Percentiles rank a stretch among this genome's conserved stretches.
Conservation (phyloP, 2,329 filamentous ascomycete species). For the Aspergillus neotritici region DNA sequence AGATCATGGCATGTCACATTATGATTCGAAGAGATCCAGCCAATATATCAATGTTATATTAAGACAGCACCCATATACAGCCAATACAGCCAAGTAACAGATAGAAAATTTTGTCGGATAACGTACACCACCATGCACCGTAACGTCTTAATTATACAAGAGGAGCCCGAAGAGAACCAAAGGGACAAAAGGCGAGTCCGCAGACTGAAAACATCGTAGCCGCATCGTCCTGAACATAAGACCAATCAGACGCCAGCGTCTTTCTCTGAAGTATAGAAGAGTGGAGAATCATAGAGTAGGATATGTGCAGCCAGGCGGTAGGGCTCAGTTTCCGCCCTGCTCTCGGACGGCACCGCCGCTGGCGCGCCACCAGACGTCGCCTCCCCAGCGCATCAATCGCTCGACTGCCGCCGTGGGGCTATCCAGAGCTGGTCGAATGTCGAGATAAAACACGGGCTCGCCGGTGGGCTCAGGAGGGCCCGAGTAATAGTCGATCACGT, state of each 20-base stretch:
- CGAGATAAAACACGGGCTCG: constrained; percentile 91
- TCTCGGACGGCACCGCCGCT: constrained; percentile 60
- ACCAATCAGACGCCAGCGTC: constrained; percentile 23
- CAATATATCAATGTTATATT: too few relatives aligned
- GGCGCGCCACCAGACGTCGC: constrained; percentile 89
- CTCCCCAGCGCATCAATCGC: constrained; percentile 79
- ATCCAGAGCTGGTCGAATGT: constrained; percentile 83
- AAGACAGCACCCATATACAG: not conserved
- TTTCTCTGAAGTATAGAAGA: constrained; percentile 18
- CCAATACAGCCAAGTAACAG: not conserved
- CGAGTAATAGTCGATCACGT: constrained; percentile 96
- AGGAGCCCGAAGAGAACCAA: not conserved
- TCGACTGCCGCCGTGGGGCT: constrained; percentile 76
- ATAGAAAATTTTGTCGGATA: not conserved
- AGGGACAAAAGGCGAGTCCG: constrained; percentile 7
- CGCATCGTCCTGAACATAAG: constrained; percentile 2
- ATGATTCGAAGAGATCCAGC: too few relatives aligned
- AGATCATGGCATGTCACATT: too few relatives aligned
- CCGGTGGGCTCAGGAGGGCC: constrained; percentile 75
- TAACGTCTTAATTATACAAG: not conserved
- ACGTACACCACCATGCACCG: too few relatives aligned
- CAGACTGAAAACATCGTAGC: constrained; percentile 8
- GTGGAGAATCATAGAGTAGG: constrained; percentile 18
- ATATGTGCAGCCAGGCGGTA: not conserved
- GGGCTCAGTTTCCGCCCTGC: constrained; percentile 11